Conservation (phyloP, 2,329 filamentous ascomycete genomes). For the Fusarium sp. region DNA sequence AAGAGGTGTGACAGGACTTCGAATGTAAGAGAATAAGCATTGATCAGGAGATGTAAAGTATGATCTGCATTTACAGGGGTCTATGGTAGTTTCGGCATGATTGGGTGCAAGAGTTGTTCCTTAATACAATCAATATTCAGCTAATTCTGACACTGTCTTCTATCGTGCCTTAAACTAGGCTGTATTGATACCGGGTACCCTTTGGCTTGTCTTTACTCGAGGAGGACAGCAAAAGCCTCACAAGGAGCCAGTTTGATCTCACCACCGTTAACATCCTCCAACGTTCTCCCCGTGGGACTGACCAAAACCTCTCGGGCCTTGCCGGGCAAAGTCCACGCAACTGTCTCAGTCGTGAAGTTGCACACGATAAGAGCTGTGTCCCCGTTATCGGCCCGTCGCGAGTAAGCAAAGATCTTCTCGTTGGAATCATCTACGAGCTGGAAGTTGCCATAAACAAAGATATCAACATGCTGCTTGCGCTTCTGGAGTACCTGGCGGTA, state of each 20-base stretch:
- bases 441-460: conserved; percentile 77
- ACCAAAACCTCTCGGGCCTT: conserved; percentile 54
- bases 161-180: conserved; percentile 53
- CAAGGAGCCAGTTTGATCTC: conserved; percentile 55
- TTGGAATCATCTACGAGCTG: conserved; percentile 56
- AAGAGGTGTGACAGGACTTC: conserved; percentile 60
- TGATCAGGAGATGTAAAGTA: background rate
- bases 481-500: conserved; percentile 72
- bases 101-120: background rate
- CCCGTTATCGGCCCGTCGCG: conserved; percentile 52
- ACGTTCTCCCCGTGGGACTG: conserved; percentile 52
- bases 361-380: conserved; percentile 55
- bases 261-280: conserved; percentile 47
- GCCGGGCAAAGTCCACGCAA: conserved; percentile 51
- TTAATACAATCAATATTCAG: background rate
- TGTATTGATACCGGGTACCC: background rate
- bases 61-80: background rate
- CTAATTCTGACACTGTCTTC: background rate
- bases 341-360: conserved; percentile 56
- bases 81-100: background rate
- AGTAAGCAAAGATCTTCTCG: conserved; percentile 57
- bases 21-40: background rate
- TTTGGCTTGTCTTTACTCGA: conserved; percentile 36
- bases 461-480: conserved; percentile 72
- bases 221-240: conserved; percentile 55